phyloP scores from a whole-genome alignment of 1,284 basidiomycete genomes.

The Leccinum angustisporum region DNA sequence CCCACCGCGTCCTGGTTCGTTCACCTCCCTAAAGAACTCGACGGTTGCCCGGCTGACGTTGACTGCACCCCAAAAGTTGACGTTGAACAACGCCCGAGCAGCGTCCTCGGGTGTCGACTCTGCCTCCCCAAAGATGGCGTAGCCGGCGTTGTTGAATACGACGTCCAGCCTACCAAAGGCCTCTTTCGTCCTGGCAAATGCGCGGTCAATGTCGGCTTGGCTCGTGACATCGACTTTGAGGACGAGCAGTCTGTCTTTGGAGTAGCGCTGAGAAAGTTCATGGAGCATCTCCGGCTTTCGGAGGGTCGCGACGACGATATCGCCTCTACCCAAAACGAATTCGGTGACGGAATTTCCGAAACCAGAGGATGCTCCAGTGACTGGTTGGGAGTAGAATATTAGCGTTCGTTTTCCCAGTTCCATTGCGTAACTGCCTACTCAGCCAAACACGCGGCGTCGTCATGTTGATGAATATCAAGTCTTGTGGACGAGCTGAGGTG shows the following conservation, averaged over 20 bases:
- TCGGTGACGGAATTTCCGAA: constrained; percentile 9
- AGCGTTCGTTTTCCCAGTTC: background rate
- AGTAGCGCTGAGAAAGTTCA: background rate
- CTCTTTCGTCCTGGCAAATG: constrained; percentile 9
- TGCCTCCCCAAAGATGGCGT: constrained; percentile 12
- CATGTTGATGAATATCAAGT: background rate
- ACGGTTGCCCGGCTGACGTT: constrained; percentile 14
- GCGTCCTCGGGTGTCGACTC: constrained; percentile 4
- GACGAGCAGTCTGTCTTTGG: constrained; percentile 4
- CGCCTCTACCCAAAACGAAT: constrained; percentile 1
- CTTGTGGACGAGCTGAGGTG: background rate
- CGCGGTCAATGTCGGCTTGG: constrained; percentile 7
- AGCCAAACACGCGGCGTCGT: constrained; percentile 1
- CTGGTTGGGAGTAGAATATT: background rate
- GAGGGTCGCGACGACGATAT: constrained; percentile 8
- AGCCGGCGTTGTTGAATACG: constrained; percentile 20
- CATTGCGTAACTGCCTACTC: background rate
- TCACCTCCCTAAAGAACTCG: constrained; percentile 22
- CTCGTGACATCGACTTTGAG: constrained; percentile 9
- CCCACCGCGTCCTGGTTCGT: constrained; percentile 11
- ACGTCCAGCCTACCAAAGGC: constrained; percentile 13
- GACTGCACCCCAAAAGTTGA: constrained; percentile 25
- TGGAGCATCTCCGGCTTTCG: constrained; percentile 4
- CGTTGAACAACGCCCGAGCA: constrained; percentile 19
- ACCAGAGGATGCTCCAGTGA: constrained; percentile 8